phyloP scores from a whole-genome alignment of 2,329 filamentous ascomycete species.

The Neonectria neomacrospora region DNA sequence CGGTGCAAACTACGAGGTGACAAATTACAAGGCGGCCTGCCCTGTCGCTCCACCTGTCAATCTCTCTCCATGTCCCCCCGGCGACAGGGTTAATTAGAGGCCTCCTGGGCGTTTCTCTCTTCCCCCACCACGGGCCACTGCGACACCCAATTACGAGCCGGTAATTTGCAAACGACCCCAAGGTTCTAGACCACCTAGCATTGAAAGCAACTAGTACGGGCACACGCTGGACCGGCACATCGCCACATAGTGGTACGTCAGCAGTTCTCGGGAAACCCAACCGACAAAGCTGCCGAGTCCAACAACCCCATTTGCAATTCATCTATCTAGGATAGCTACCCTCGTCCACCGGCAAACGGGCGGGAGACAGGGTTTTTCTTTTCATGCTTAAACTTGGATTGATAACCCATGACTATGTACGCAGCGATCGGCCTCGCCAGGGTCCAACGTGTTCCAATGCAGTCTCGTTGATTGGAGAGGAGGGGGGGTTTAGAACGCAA shows the following conservation, averaged over 20 bases:
- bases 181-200: background rate
- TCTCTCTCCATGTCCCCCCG: background rate
- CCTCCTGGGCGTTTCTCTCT: constrained; percentile 9
- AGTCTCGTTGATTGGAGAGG: background rate
- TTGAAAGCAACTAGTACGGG: no score
- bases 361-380: constrained; percentile 4
- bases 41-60: background rate
- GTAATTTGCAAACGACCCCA: constrained; percentile 21
- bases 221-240: background rate
- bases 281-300: background rate
- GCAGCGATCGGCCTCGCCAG: constrained; percentile 2
- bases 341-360: background rate
- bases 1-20: background rate
- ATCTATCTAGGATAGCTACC: no score
- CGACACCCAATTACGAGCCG: constrained; percentile 22
- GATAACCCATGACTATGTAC: constrained; percentile 12
- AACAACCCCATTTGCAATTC: no score
- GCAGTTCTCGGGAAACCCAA: constrained; percentile 1
- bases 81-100: constrained; percentile 13
- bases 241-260: constrained; percentile 8
- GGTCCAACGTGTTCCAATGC: background rate
- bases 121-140: background rate
- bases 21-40: background rate
- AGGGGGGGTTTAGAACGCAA: no score
- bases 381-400: constrained; percentile 21